Conservation (phyloP, 2,329 filamentous ascomycete genomes). For the Aspergillus quadricinctus region DNA sequence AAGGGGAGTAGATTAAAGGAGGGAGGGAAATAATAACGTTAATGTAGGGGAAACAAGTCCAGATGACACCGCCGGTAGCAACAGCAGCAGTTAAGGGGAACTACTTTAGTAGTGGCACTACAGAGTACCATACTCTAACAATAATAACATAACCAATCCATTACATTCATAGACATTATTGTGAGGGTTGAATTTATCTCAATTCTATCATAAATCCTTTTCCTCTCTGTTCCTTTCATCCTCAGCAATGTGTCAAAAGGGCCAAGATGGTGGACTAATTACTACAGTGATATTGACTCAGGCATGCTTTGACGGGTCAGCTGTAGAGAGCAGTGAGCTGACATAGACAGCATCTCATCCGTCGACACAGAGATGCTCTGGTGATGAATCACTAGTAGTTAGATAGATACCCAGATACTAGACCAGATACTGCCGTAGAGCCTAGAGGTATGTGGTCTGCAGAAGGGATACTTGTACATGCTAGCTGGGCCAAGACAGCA, state of each 20-base stretch:
- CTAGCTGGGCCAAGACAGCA: neutral
- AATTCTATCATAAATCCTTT: neutral
- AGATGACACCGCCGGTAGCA: neutral
- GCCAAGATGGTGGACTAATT: neutral
- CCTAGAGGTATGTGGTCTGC: neutral
- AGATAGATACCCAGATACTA: neutral
- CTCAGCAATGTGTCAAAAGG: neutral
- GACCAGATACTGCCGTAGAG: neutral
- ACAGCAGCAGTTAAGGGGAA: neutral
- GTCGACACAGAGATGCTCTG: neutral
- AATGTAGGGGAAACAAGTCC: neutral
- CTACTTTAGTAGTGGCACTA: neutral
- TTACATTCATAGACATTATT: neutral
- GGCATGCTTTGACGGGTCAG: neutral
- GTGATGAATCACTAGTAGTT: neutral
- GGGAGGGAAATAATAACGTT: neutral
- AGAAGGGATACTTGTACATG: neutral
- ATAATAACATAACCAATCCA: constrained; percentile 2
- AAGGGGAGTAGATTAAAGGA: neutral
- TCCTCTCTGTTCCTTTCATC: neutral
- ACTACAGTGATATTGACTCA: neutral
- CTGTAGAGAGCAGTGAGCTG: neutral
- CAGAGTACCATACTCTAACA: constrained; percentile 1
- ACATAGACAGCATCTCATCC: neutral
- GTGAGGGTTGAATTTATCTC: neutral